Conservation (phyloP, 257 asterid genomes). For the Misopates orontium region DNA sequence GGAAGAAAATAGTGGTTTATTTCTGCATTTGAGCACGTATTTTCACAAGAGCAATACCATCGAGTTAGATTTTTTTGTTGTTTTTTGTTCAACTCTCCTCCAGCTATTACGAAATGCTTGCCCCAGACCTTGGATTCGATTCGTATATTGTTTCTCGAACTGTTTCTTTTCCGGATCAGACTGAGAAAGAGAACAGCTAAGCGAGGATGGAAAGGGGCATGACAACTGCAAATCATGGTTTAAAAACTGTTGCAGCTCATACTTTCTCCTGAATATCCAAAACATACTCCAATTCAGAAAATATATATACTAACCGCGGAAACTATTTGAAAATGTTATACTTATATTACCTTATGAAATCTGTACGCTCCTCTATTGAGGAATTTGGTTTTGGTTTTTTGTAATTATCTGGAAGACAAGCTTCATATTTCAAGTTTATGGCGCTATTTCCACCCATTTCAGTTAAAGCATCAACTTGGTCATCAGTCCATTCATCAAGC, state of each 20-base stretch:
- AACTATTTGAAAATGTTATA: background rate
- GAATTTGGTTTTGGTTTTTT: slow-evolving; percentile 69
- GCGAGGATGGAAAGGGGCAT: slow-evolving; percentile 53
- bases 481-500: slow-evolving; percentile 92
- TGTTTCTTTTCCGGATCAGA: slow-evolving; percentile 44
- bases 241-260: slow-evolving; percentile 70
- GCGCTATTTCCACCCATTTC: slow-evolving; percentile 77
- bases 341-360: slow-evolving; percentile 72
- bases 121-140: slow-evolving; percentile 65
- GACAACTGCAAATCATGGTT: slow-evolving; percentile 37
- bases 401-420: slow-evolving; percentile 57
- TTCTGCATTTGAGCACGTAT: slow-evolving; percentile 8
- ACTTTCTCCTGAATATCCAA: slow-evolving; percentile 67
- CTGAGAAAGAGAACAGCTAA: slow-evolving; percentile 35
- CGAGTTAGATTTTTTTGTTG: slow-evolving; percentile 55
- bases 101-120: slow-evolving; percentile 78
- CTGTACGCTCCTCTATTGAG: slow-evolving; percentile 70
- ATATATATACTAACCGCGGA: background rate
- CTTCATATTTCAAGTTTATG: slow-evolving; percentile 75
- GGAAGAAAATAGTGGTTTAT: background rate
- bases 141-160: slow-evolving; percentile 51
- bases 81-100: slow-evolving; percentile 62
- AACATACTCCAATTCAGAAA: slow-evolving; percentile 26
- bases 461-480: slow-evolving; percentile 70
- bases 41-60: slow-evolving; percentile 48